A percentile compares a stretch with the other conserved stretches of the same genome.
Conservation (phyloP, 1,139 yeast species). For the Taphrina sp. region DNA sequence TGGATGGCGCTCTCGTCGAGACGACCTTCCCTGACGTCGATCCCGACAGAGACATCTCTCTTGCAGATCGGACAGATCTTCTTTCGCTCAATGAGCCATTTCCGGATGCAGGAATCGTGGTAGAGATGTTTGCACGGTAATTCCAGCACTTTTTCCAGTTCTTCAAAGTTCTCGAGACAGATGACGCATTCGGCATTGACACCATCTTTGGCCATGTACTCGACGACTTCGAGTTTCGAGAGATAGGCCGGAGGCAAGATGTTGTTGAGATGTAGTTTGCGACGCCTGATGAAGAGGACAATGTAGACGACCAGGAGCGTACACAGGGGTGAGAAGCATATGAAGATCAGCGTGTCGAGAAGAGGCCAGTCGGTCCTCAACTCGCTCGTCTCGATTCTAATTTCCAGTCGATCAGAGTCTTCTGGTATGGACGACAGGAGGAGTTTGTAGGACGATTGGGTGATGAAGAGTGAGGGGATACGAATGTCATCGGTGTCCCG, state of each 20-base stretch:
- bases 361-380: conserved; percentile 41
- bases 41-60: conserved; percentile 40
- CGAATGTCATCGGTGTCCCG: conserved; percentile 41
- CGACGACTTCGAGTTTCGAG: conserved; percentile 11
- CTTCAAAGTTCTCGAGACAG: conserved; percentile 47
- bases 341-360: conserved; percentile 45
- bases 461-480: conserved; percentile 48
- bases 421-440: conserved; percentile 35
- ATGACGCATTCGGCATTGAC: conserved; percentile 46
- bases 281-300: conserved; percentile 45
- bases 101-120: conserved; percentile 47
- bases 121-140: conserved; percentile 51
- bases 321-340: conserved; percentile 48
- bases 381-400: conserved; percentile 8
- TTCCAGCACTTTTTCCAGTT: conserved; percentile 45
- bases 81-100: conserved; percentile 47
- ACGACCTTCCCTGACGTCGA: conserved; percentile 25
- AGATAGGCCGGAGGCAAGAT: conserved; percentile 26
- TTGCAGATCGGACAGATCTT: conserved; percentile 47
- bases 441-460: conserved; percentile 42
- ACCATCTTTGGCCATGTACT: conserved; percentile 28
- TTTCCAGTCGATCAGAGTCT: background rate
- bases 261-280: conserved; percentile 33
- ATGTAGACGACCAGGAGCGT: conserved; percentile 47
- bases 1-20: conserved; percentile 3